Conservation (phyloP, 495 filamentous ascomycete genomes). For the Zalerion maritima region DNA sequence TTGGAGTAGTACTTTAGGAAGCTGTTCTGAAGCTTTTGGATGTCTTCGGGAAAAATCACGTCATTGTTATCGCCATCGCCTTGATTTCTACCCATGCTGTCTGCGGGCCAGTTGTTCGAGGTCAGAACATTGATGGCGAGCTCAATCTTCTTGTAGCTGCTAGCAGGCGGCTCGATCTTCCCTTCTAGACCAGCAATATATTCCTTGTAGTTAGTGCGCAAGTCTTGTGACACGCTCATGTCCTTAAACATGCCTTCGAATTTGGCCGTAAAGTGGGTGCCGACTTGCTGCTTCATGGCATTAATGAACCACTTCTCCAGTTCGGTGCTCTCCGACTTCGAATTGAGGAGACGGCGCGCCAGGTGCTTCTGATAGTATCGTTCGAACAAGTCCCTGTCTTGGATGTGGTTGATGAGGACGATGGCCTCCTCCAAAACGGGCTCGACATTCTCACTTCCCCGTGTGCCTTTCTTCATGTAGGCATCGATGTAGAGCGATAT, state of each 20-base stretch:
- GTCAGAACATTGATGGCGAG: constrained; percentile 76
- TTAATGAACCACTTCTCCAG: constrained; percentile 91
- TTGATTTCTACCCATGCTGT: constrained; percentile 49
- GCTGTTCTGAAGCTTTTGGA: constrained; percentile 64
- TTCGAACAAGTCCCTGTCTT: constrained; percentile 92
- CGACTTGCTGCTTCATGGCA: constrained; percentile 89
- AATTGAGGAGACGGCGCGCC: constrained; percentile 68
- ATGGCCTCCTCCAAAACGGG: constrained; percentile 78
- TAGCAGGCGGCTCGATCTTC: too few relatives aligned
- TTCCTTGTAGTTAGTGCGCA: constrained; percentile 59
- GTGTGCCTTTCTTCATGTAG: constrained; percentile 85
- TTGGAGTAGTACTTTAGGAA: constrained; percentile 84
- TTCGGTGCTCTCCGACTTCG: constrained; percentile 74
- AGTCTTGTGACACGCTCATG: constrained; percentile 77
- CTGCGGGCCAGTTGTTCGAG: constrained; percentile 85
- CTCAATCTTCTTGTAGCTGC: constrained; percentile 55
- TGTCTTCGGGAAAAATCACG: constrained; percentile 57
- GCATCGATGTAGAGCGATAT: constrained; percentile 96
- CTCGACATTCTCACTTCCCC: constrained; percentile 84
- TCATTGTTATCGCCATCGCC: constrained; percentile 37
- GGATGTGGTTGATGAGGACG: constrained; percentile 67
- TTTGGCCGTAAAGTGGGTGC: constrained; percentile 82
- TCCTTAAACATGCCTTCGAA: constrained; percentile 98
- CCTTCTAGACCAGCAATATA: constrained; percentile 47
- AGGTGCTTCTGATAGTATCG: constrained; percentile 98